Evolutionary conservation across 768 basidiomycete genomes (phyloP).

Genomic region (Kwoniella mangroviensis): DNA sequence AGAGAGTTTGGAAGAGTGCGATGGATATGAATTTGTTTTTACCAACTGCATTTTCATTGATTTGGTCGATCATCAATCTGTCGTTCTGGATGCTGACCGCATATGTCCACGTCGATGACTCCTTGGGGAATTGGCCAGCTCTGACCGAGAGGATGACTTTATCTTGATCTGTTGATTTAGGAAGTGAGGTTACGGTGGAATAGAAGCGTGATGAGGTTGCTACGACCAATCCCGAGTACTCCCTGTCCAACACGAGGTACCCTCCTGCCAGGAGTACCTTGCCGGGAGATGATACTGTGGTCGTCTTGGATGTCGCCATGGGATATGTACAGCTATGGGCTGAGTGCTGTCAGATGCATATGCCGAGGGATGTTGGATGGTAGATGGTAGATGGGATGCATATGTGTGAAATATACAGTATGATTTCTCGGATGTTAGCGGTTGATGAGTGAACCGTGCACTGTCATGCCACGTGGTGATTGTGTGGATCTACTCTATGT

Average conservation of each 20-base stretch:
- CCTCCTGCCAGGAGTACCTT: conserved; percentile 96
- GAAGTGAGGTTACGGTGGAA: conserved; percentile 64
- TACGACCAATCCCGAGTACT: conserved; percentile 82
- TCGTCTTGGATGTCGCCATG: conserved; percentile 4
- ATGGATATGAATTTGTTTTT: conserved; percentile 90
- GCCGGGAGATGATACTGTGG: conserved; percentile 86
- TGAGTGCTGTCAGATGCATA: neutral
- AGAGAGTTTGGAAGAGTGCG: conserved; percentile 77
- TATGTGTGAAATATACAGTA: too few relatives aligned
- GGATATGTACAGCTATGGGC: neutral
- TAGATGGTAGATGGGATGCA: too few relatives aligned
- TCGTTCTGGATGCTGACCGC: conserved; percentile 56
- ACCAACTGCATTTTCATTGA: conserved; percentile 19
- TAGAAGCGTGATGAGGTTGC: conserved; percentile 95
- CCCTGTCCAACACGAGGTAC: conserved; percentile 90
- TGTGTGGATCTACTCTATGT: neutral
- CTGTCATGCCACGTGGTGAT: neutral
- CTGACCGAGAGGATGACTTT: conserved; percentile 66
- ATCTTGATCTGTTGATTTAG: conserved; percentile 42
- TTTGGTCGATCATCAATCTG: conserved; percentile 15
- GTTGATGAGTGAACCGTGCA: neutral
- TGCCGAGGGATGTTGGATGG: too few relatives aligned
- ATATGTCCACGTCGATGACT: conserved; percentile 71
- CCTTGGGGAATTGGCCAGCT: conserved; percentile 87
- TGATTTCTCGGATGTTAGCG: too few relatives aligned